Conservation (phyloP, 1,284 basidiomycete genomes). For the Pterulicium gracile region DNA sequence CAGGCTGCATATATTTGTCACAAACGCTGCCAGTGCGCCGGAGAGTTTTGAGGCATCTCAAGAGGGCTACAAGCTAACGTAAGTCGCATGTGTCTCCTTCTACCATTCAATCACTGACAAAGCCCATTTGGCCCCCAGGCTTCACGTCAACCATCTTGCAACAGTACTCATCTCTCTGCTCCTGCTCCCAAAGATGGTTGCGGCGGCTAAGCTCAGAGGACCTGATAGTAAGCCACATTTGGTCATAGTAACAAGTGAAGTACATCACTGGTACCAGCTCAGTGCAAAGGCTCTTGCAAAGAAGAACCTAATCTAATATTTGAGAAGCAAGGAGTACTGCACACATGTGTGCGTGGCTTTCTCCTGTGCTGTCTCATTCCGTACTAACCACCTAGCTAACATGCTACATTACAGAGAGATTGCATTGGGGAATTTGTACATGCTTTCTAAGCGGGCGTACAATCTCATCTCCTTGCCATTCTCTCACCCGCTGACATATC, state of each 20-base stretch:
- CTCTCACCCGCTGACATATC: constrained; percentile 2
- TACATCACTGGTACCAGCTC: constrained; percentile 15
- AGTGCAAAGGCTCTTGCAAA: constrained; percentile 10
- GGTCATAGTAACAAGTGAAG: constrained; percentile 17
- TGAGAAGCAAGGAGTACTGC: constrained; percentile 20
- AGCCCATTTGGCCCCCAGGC: constrained; percentile 7
- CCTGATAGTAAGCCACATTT: too few species aligned
- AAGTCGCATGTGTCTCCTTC: constrained; percentile 13
- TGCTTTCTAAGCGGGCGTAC: constrained; percentile 24
- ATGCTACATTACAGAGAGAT: too few species aligned
- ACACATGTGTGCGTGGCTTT: constrained; percentile 15
- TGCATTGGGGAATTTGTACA: constrained; percentile 19
- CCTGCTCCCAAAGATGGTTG: constrained; percentile 17
- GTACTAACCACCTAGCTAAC: too few species aligned
- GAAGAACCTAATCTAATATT: constrained; percentile 16
- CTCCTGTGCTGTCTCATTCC: neutral
- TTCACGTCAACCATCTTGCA: constrained; percentile 22
- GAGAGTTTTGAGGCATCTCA: constrained; percentile 12
- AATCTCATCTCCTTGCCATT: neutral
- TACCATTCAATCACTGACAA: neutral
- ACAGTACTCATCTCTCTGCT: constrained; percentile 17
- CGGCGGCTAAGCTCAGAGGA: too few species aligned
- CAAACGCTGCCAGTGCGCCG: neutral
- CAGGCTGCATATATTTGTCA: constrained; percentile 28
- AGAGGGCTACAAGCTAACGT: constrained; percentile 23